A percentile compares a stretch with the other conserved stretches of the same genome.
These are phyloP conservation scores for Adansonia digitata DNA, from an alignment of 345 rosid genomes.

Conservation along the genomic window DNA sequence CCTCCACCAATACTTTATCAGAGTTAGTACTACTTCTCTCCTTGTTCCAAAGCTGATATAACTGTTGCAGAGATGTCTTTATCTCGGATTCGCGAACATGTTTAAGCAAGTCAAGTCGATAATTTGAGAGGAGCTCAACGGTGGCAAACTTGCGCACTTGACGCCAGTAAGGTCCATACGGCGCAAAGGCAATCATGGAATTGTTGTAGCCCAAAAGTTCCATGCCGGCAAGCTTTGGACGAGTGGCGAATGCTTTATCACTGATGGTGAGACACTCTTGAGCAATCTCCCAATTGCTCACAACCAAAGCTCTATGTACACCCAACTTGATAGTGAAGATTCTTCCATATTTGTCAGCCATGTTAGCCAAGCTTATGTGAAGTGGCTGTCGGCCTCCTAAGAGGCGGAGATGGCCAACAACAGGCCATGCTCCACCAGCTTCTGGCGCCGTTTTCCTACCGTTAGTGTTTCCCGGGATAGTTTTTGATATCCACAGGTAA, in stretches of 20 bases:
- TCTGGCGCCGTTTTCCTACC: neutral
- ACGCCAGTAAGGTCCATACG: slow-evolving; percentile 36
- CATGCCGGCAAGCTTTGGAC: slow-evolving; percentile 15
- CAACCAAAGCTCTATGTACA: slow-evolving; percentile 6
- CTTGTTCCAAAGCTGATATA: slow-evolving; percentile 3
- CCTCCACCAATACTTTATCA: slow-evolving; percentile 12
- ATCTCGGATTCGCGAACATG: slow-evolving; percentile 18
- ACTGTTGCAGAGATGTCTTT: slow-evolving; percentile 1
- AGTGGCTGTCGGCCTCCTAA: slow-evolving; percentile 24
- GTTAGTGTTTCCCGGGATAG: neutral
- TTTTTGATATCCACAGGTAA: neutral
- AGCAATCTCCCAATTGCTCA: slow-evolving; percentile 24
- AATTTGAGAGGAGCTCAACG: slow-evolving; percentile 31
- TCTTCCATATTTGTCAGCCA: slow-evolving; percentile 33
- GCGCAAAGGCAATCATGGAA: slow-evolving; percentile 15
- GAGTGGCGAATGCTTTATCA: slow-evolving; percentile 26
- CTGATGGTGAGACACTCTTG: slow-evolving; percentile 5
- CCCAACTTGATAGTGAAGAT: slow-evolving; percentile 35
- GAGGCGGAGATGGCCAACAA: slow-evolving; percentile 34
- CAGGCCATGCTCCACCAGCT: slow-evolving; percentile 36
- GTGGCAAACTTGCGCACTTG: slow-evolving; percentile 19
- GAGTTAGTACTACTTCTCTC: neutral
- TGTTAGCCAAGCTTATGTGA: slow-evolving; percentile 21
- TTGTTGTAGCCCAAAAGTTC: slow-evolving; percentile 22
- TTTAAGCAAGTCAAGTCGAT: slow-evolving; percentile 22